These are phyloP conservation scores for Physcomitrium patens DNA, from an alignment of 225 moss, liverwort and hornwort species.

Conservation along the genomic window DNA sequence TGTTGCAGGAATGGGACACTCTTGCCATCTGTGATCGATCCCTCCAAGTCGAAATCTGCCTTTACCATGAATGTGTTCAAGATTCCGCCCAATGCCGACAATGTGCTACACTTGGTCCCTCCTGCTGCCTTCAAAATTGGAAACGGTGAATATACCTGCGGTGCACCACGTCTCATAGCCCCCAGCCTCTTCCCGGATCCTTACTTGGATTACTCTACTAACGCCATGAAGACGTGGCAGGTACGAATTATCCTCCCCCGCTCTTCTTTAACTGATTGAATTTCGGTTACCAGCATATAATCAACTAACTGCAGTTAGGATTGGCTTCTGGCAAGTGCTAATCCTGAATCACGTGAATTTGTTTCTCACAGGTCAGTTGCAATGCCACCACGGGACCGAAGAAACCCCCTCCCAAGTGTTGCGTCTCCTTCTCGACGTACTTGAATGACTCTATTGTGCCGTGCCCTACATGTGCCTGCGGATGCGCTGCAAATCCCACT, in stretches of 20 bases:
- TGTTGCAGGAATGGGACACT: constrained; percentile 85
- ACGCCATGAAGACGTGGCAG: constrained; percentile 70
- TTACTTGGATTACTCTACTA: constrained; percentile 40
- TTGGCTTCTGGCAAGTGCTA: too few species aligned
- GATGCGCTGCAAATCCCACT: constrained; percentile 39
- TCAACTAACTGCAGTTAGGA: too few species aligned
- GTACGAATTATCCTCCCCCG: constrained; percentile 19
- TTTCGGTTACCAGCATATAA: too few species aligned
- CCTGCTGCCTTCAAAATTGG: constrained; percentile 54
- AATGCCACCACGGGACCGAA: constrained; percentile 37
- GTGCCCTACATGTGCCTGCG: constrained; percentile 78
- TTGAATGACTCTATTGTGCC: constrained; percentile 83
- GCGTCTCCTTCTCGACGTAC: constrained; percentile 82
- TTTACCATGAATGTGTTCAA: constrained; percentile 64
- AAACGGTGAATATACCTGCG: constrained; percentile 57
- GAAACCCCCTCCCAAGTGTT: constrained; percentile 62
- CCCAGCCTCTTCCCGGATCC: constrained; percentile 55
- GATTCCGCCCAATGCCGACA: constrained; percentile 24
- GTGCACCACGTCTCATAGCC: constrained; percentile 42
- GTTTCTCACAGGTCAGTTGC: constrained; percentile 50
- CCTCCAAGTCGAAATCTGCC: constrained; percentile 61
- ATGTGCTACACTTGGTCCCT: constrained; percentile 41
- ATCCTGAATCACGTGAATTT: too few species aligned
- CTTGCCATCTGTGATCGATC: constrained; percentile 62
- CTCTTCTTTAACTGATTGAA: too few species aligned